Evolutionary conservation across 352 stramenopile genomes (phyloP).

Genomic region (Phytophthora multivora): DNA sequence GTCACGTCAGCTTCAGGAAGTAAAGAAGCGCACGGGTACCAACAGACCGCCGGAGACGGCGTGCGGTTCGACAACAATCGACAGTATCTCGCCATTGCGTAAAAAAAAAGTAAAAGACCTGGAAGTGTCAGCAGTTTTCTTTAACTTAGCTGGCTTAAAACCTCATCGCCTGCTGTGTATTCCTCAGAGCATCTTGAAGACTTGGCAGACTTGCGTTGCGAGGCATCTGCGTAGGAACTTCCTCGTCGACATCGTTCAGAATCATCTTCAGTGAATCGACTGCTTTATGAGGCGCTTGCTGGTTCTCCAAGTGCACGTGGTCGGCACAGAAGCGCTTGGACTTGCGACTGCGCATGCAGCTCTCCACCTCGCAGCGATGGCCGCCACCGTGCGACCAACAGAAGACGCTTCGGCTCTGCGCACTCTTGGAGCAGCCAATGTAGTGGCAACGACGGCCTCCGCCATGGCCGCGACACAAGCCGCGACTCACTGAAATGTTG

Average conservation of each 20-base stretch:
- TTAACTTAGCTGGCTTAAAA: conserved; percentile 4
- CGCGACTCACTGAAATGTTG: conserved; percentile 62
- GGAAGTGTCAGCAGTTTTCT: background rate
- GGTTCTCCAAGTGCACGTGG: conserved; percentile 12
- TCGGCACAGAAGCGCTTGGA: conserved; percentile 40
- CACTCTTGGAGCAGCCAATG: conserved; percentile 48
- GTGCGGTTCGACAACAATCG: background rate
- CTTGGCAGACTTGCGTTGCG: conserved; percentile 13
- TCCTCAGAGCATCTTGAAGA: conserved; percentile 38
- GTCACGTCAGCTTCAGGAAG: conserved; percentile 7
- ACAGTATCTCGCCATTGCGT: background rate
- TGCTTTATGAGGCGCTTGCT: background rate
- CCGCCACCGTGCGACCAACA: conserved; percentile 67
- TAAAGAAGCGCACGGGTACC: conserved; percentile 8
- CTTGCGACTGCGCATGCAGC: conserved; percentile 60
- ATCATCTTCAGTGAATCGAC: conserved; percentile 15
- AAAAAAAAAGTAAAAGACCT: too few relatives aligned
- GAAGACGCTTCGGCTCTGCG: conserved; percentile 55
- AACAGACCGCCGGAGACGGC: conserved; percentile 9
- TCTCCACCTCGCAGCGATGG: conserved; percentile 56
- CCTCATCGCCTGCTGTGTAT: conserved; percentile 21
- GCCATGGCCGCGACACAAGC: conserved; percentile 59
- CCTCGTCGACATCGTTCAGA: conserved; percentile 9
- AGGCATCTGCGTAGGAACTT: background rate
- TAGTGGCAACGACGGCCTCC: conserved; percentile 58